phyloP scores from a whole-genome alignment of 2,329 filamentous ascomycete species.

The Claviceps sp. region DNA sequence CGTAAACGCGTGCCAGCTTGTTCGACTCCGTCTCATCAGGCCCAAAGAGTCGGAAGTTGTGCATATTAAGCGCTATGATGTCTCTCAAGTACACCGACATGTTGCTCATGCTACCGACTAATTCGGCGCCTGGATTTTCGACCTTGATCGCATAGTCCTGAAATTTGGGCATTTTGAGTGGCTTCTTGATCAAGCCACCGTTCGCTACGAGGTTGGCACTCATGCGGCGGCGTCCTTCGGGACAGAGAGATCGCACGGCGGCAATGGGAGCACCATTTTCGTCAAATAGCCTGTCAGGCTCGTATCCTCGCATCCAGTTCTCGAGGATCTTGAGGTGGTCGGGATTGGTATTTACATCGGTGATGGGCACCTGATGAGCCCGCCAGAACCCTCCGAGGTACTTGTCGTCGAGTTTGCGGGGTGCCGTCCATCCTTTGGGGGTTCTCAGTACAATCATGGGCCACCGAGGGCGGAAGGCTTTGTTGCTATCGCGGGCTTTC shows the following conservation, averaged over 20 bases:
- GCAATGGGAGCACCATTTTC: constrained; percentile 47
- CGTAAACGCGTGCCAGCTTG: constrained; percentile 59
- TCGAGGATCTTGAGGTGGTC: constrained; percentile 56
- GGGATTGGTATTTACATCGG: constrained; percentile 52
- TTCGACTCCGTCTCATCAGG: constrained; percentile 75
- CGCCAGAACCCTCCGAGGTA: constrained; percentile 68
- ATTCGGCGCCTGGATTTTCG: constrained; percentile 43
- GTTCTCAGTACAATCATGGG: constrained; percentile 67
- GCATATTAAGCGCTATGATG: constrained; percentile 49
- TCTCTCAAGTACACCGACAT: constrained; percentile 56
- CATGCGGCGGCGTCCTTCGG: constrained; percentile 54
- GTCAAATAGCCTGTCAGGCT: constrained; percentile 58
- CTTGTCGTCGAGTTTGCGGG: constrained; percentile 56
- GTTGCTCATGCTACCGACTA: constrained; percentile 53
- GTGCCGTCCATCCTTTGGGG: constrained; percentile 71
- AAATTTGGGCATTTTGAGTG: constrained; percentile 58
- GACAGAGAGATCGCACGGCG: constrained; percentile 51
- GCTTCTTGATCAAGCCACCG: constrained; percentile 53
- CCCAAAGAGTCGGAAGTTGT: constrained; percentile 62
- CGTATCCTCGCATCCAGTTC: constrained; percentile 64
- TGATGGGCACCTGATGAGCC: constrained; percentile 64
- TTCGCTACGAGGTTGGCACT: constrained; percentile 66
- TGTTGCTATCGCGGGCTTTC: constrained; percentile 55
- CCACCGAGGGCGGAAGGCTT: constrained; percentile 59
- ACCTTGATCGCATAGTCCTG: constrained; percentile 51